Base-by-base conservation (phyloP, 2,329 filamentous ascomycete genomes). In the Epichloe typhina region DNA sequence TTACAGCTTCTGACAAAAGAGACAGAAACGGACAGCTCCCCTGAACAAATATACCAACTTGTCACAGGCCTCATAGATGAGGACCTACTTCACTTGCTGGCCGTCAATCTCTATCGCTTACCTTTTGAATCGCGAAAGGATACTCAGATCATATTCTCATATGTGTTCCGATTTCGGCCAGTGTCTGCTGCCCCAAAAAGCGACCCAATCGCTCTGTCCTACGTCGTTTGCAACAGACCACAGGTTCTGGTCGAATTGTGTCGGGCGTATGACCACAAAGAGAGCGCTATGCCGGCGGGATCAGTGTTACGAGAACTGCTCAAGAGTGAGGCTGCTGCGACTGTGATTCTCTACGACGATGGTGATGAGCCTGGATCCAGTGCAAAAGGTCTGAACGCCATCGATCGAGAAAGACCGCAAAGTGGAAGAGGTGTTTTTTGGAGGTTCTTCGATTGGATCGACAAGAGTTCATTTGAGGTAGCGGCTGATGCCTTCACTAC, bases 71-170 rank as follows among this genome's bases (percentile, higher is more conserved):
- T 95, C 55, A 85, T 96, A 59, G 82, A 90, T 64, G 89, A 96
- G 70, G 89, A 95, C 65, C 76, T 98, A 7, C 81, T 98, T 42
- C 86, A 86, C 59, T 75, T 86, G 48, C 83, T 98, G 52, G 88
- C 91, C 19, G 77, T 83, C 54, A 85, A 85, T 63, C 84, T 98
- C 44, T 82, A 88, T 68, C 80, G 84, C 48, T 78, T 98, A 4
- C 89, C 91, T 0, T 98, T 98, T 72, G 93, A 98, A 72, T 88
- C 90, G 38, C 84, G 91, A 62, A 97, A 96, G 72, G 91, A 96
- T 64, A 87, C 88, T 12, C 91, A 96, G 66, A 87, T 93, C 55
- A 93, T 96, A 64, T 93, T 97, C 71, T 95, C 89, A 40, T 93
- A 91, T 66, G 86, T 94, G 58, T 88, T 96, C 65, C 87, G 90